Conservation (phyloP, 2,329 filamentous ascomycete species). For the Bipolaris zeicola region DNA sequence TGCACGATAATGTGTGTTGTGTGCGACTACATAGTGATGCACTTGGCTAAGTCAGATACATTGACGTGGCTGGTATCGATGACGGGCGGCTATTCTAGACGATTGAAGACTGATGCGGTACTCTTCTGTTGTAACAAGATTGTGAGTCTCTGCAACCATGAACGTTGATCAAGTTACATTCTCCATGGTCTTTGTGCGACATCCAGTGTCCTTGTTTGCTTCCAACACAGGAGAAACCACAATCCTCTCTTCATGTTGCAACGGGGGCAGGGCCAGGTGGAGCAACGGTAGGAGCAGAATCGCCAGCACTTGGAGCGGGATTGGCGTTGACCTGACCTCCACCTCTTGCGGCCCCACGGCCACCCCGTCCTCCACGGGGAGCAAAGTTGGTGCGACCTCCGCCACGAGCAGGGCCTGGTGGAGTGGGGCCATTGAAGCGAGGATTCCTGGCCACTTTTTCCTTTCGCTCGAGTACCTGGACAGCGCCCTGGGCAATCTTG, state of each 20-base stretch:
- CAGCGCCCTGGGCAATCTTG: constrained; percentile 79
- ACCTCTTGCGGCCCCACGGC: constrained; percentile 42
- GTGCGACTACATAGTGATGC: background rate
- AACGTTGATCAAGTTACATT: background rate
- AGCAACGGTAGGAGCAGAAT: constrained; percentile 14
- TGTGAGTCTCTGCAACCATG: background rate
- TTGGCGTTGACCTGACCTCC: constrained; percentile 28
- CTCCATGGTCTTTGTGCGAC: background rate
- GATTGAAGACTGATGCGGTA: background rate
- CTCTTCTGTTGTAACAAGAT: background rate
- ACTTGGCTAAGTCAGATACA: background rate
- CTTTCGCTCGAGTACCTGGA: constrained; percentile 85
- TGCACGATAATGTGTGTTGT: background rate
- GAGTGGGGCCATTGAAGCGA: constrained; percentile 35
- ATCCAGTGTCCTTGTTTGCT: background rate
- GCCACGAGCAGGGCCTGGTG: constrained; percentile 35
- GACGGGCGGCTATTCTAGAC: background rate
- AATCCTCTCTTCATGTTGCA: constrained; percentile 3
- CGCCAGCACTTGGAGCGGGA: constrained; percentile 12
- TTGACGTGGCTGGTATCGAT: background rate
- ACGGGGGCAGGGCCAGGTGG: constrained; percentile 14
- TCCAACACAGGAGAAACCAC: background rate
- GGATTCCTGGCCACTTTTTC: constrained; percentile 53
- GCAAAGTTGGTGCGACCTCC: constrained; percentile 42
- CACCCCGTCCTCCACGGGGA: constrained; percentile 43